Percentiles rank a stretch among this genome's conserved stretches.
Evolutionary conservation across 1,284 basidiomycete genomes (phyloP).

Genomic region (Marasmius oreades): DNA sequence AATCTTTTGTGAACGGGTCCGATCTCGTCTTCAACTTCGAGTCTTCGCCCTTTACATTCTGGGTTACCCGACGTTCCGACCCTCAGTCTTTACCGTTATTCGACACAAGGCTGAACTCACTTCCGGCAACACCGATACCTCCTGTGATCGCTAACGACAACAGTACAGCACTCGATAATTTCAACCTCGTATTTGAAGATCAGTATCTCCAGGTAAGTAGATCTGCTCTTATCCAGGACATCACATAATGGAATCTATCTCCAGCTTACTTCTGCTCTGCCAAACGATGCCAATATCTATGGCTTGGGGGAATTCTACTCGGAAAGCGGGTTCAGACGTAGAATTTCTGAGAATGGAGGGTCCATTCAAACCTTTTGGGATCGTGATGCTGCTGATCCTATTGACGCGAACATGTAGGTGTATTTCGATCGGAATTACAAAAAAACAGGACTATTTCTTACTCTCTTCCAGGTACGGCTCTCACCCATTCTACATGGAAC

Average conservation of each 20-base stretch:
- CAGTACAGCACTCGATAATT: constrained; percentile 50
- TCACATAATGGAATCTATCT: neutral
- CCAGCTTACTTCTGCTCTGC: constrained; percentile 63
- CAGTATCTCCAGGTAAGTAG: constrained; percentile 34
- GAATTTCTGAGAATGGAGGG: constrained; percentile 50
- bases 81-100: constrained; percentile 61
- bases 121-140: constrained; percentile 53
- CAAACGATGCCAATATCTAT: constrained; percentile 68
- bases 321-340: constrained; percentile 62
- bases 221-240: neutral
- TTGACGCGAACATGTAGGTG: constrained; percentile 55
- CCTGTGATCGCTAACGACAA: constrained; percentile 42
- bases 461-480: constrained; percentile 53
- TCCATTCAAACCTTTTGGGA: constrained; percentile 74
- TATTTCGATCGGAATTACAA: neutral
- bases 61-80: constrained; percentile 67
- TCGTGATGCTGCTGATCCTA: constrained; percentile 56
- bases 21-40: constrained; percentile 72
- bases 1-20: constrained; percentile 35
- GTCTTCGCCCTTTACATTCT: constrained; percentile 68
- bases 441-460: neutral
- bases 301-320: constrained; percentile 75
- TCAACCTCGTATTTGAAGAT: constrained; percentile 75
- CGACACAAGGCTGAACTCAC: constrained; percentile 61
- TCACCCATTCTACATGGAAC: constrained; percentile 68